A percentile compares a stretch with the other conserved stretches of the same genome.
Evolutionary conservation across 441 rosid genomes (phyloP).

Genomic region (Euphorbia corollata): DNA sequence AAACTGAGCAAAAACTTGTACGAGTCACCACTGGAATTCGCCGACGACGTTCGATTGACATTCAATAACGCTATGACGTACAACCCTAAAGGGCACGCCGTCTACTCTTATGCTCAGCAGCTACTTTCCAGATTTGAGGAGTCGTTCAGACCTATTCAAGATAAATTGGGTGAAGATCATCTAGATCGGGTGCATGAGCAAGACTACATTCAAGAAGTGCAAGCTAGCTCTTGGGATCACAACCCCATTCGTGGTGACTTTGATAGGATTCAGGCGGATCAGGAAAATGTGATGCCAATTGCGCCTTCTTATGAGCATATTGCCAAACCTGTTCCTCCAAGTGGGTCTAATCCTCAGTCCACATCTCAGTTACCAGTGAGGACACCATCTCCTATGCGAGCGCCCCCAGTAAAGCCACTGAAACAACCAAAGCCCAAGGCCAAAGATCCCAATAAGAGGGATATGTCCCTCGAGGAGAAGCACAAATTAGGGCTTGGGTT

Average conservation of each 20-base stretch:
- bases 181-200: constrained; percentile 22
- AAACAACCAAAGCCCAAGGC: constrained; percentile 93
- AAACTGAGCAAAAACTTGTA: constrained; percentile 47
- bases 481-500: constrained; percentile 73
- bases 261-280: constrained; percentile 28
- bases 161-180: constrained; percentile 30
- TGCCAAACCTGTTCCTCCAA: constrained; percentile 11
- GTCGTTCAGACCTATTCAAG: constrained; percentile 39
- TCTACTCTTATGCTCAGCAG: constrained; percentile 50
- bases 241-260: not conserved
- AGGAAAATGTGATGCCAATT: constrained; percentile 20
- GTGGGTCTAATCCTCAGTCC: constrained; percentile 19
- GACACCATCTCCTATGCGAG: constrained; percentile 40
- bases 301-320: constrained; percentile 29
- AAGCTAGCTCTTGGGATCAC: constrained; percentile 50
- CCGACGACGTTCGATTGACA: constrained; percentile 68
- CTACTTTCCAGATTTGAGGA: constrained; percentile 46
- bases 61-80: constrained; percentile 76
- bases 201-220: constrained; percentile 29
- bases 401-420: constrained; percentile 37
- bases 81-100: constrained; percentile 74
- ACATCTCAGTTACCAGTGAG: constrained; percentile 35
- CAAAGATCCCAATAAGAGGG: constrained; percentile 81
- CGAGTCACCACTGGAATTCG: constrained; percentile 57
- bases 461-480: constrained; percentile 82